A percentile compares a stretch with the other conserved stretches of the same genome.
Evolutionary conservation across 108 stramenopile species (phyloP).

Genomic region (Fistulifera pelliculosa): DNA sequence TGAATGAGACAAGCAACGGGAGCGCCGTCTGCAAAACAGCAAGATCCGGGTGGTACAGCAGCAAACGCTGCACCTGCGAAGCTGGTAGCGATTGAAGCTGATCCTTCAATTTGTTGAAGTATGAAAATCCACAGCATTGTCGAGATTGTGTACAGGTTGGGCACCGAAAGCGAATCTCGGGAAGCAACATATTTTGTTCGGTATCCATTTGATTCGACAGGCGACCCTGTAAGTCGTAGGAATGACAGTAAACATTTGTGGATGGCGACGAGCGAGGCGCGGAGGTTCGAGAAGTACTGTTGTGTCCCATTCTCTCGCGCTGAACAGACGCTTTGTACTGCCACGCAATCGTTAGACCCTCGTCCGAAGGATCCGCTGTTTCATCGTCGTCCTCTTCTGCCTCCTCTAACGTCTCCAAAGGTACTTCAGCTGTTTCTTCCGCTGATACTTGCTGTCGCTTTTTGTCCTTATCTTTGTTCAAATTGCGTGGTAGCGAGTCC

Average conservation of each 20-base stretch:
- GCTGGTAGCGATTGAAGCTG: not conserved
- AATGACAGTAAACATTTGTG: constrained; percentile 59
- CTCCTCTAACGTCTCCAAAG: constrained; percentile 11
- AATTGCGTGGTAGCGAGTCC: constrained; percentile 47
- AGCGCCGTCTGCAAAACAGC: constrained; percentile 35
- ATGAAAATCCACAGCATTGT: not conserved
- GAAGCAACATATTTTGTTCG: not conserved
- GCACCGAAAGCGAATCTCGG: not conserved
- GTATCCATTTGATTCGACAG: constrained; percentile 47
- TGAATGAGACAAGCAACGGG: constrained; percentile 57
- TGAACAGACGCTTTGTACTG: constrained; percentile 77
- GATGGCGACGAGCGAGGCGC: not conserved
- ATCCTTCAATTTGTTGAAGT: not conserved
- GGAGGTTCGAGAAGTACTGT: not conserved
- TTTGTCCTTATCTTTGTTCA: constrained; percentile 60
- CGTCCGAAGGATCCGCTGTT: constrained; percentile 29
- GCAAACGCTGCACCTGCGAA: constrained; percentile 46
- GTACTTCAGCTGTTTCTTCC: not conserved
- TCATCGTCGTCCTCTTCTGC: constrained; percentile 27
- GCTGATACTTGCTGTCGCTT: constrained; percentile 7
- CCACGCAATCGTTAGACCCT: constrained; percentile 72
- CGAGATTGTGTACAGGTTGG: not conserved
- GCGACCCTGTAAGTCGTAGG: constrained; percentile 60
- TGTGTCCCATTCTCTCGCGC: constrained; percentile 41
- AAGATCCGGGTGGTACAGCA: constrained; percentile 43